Percentiles rank a stretch among this genome's conserved stretches.
Conservation (phyloP, 208 protist genomes). For the Trypanosomatidae sp. region DNA sequence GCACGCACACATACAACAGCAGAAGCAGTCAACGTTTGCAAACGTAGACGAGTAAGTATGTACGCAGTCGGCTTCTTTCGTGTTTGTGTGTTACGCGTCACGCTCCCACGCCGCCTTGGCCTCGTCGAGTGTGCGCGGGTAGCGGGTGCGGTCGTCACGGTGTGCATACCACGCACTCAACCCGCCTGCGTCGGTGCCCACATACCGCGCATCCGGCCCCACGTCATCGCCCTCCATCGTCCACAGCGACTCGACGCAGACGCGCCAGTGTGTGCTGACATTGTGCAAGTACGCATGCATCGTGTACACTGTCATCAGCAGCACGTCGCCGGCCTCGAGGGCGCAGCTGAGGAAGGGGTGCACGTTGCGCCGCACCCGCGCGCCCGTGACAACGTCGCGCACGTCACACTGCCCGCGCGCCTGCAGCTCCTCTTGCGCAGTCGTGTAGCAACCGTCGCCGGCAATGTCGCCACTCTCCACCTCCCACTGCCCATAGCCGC, state of each 20-base stretch:
- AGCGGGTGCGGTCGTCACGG: conserved; percentile 25
- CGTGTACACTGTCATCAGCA: conserved; percentile 77
- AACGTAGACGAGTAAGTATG: no score
- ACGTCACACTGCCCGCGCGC: conserved; percentile 50
- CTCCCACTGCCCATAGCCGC: conserved; percentile 78
- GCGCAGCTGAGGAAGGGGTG: conserved; percentile 53
- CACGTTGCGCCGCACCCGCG: no score
- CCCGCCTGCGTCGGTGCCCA: conserved; percentile 28
- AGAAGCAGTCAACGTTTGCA: no score
- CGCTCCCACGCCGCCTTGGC: conserved; percentile 65
- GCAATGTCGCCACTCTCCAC: conserved; percentile 51
- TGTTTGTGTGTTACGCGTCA: no score
- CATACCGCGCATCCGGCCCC: conserved; percentile 66
- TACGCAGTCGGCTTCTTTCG: no score
- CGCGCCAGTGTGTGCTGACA: conserved; percentile 43
- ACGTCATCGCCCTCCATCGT: conserved; percentile 81
- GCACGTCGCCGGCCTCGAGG: conserved; percentile 59
- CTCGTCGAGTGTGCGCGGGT: conserved; percentile 38
- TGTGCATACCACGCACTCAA: conserved; percentile 29
- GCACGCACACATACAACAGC: no score
- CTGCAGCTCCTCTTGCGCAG: conserved; percentile 42
- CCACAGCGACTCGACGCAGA: conserved; percentile 67
- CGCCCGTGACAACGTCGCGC: conserved; percentile 32
- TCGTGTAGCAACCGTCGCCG: conserved; percentile 72
- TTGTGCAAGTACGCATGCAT: conserved; percentile 77